Evolutionary conservation across 2,329 filamentous ascomycete genomes (phyloP), one percentile per base, ranked within the genome.

Genomic region (Zasmidium cellare): DNA sequence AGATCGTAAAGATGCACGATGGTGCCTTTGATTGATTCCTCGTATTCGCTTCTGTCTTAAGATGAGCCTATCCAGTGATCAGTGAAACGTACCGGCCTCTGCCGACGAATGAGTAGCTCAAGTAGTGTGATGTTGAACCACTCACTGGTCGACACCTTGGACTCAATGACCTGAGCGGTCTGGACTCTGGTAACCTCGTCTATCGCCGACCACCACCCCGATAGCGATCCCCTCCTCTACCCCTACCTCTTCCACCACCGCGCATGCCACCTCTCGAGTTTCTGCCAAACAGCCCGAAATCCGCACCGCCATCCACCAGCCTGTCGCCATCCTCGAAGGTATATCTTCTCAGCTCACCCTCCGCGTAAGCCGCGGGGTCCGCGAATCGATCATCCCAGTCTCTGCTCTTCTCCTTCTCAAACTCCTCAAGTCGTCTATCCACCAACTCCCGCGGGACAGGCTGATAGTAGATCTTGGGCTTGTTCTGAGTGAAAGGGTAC

Each of bases 371-470:
- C 12, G 59, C 64, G 9, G 67, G n/a, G 64, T 73, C 46, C 67
- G 65, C 53, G 68, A 72, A 59, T 65, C 53, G 59, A 9, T 65
- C 65, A 46, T 64, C 60, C 78, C 77, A 80, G 47, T 77, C 73
- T 16, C 73, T 65, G 55, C 71, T 74, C 12, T 77, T 80, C 52
- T 72, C 72, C 3, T 73, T 69, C 16, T 82, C 79, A 16, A 89
- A 77, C 51, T 79, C 79, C 56, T 87, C 84, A 3, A 92, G 76
- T 12, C 93, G 85, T 47, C 82, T 80, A 16, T 83, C 79, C 0
- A 84, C 88, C 5, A 92, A 76, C 0, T 86, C 82, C 5, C 85
- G 80, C 0, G 84, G 72, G 0, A 91, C 89, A 1, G 89, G 85
- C 46, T 83, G 77, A 72, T 79, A 89, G 72, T 88, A 89, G 14